Evolutionary conservation across 1,139 yeast genomes (phyloP).

Genomic region (Pichia sp.): DNA sequence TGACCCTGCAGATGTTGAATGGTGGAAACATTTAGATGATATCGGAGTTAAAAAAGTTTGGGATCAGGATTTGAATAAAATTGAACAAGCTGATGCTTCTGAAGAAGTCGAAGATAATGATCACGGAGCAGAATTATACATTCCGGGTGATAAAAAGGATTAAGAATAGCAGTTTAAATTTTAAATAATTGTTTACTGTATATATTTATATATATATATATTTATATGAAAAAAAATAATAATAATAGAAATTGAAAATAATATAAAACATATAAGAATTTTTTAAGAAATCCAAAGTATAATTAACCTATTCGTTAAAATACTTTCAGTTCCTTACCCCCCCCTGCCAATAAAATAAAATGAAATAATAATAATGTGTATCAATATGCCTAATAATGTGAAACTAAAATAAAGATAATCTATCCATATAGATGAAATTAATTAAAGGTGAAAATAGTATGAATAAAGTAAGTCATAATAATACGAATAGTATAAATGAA

Average conservation of each 20-base stretch:
- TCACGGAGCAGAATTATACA: conserved; percentile 27
- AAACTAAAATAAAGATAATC: background rate
- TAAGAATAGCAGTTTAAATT: no score
- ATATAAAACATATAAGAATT: no score
- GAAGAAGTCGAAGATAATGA: conserved; percentile 24
- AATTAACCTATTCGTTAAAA: no score
- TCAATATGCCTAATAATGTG: background rate
- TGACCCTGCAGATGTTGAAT: conserved; percentile 64
- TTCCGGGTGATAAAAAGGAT: conserved; percentile 10
- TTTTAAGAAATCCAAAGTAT: no score
- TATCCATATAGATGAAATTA: background rate
- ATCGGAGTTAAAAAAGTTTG: conserved; percentile 27
- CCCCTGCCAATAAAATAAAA: background rate
- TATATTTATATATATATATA: background rate
- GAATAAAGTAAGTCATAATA: no score
- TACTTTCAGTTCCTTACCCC: no score
- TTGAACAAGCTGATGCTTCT: conserved; percentile 37
- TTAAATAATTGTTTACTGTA: background rate
- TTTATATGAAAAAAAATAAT: background rate
- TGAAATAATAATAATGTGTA: background rate
- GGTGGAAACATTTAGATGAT: conserved; percentile 36
- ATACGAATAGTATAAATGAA: background rate
- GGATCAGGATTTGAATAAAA: conserved; percentile 37
- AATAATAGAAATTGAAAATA: no score
- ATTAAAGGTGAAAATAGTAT: background rate